Conservation (phyloP, 1,139 yeast genomes). For the Magnusiomyces paraingens region DNA sequence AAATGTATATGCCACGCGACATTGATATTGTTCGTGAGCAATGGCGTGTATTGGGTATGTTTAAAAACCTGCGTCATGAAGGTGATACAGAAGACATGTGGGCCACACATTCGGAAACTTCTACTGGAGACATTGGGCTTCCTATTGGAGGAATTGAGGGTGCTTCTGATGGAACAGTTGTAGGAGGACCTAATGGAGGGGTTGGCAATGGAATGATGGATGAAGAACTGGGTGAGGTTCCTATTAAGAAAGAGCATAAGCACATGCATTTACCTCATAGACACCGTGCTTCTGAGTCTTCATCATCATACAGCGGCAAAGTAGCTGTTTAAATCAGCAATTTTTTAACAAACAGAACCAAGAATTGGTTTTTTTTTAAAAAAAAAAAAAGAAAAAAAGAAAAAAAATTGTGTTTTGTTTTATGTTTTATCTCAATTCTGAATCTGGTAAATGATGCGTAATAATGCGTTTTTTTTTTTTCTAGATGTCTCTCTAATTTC, state of each 20-base stretch:
- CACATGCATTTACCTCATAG: not conserved
- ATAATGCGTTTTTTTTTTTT: not conserved
- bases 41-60: slow-evolving; percentile 8
- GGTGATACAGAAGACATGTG: slow-evolving; percentile 11
- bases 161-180: not conserved
- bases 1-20: slow-evolving; percentile 65
- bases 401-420: not conserved
- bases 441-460: no score
- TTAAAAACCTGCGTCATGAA: slow-evolving; percentile 17
- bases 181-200: not conserved
- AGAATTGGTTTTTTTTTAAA: not conserved
- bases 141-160: not conserved
- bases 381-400: no score
- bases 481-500: not conserved
- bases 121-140: no score
- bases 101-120: no score
- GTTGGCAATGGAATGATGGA: not conserved
- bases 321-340: not conserved
- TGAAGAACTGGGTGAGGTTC: not conserved
- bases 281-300: not conserved
- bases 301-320: not conserved
- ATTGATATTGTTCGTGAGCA: slow-evolving; percentile 80
- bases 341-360: not conserved
- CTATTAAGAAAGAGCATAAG: not conserved
- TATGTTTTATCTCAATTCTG: no score